Evolutionary conservation across 225 moss, liverwort and hornwort genomes (phyloP).

Genomic region (Bryoerythrophyllum caledonicum): DNA sequence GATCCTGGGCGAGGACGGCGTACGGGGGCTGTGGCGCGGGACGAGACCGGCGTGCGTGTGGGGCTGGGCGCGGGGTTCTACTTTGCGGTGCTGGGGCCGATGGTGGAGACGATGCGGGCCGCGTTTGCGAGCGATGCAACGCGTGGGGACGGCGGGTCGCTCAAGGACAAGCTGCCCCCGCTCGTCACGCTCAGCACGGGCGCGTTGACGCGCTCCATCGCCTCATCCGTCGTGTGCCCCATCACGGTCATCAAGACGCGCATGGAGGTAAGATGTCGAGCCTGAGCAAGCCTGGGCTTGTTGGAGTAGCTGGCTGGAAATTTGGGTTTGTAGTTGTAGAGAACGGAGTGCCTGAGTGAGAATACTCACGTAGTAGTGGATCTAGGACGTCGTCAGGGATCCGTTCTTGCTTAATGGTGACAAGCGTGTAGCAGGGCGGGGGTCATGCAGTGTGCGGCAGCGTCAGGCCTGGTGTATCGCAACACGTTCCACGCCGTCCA

Average conservation of each 20-base stretch:
- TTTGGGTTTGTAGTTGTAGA: conserved; percentile 7
- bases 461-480: conserved; percentile 76
- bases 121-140: conserved; percentile 34
- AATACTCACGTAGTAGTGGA: conserved; percentile 46
- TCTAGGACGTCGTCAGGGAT: conserved; percentile 59
- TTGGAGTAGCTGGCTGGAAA: no score
- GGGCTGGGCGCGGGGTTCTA: conserved; percentile 93
- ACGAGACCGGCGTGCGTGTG: conserved; percentile 92
- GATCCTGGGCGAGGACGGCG: conserved; percentile 70
- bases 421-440: conserved; percentile 68
- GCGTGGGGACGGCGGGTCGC: conserved; percentile 34
- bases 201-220: conserved; percentile 72
- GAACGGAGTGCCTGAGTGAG: conserved; percentile 4
- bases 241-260: conserved; percentile 97
- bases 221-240: conserved; percentile 78
- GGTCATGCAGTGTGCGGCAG: conserved; percentile 93
- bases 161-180: conserved; percentile 73
- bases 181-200: conserved; percentile 79
- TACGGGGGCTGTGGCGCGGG: conserved; percentile 84
- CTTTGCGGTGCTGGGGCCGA: conserved; percentile 79
- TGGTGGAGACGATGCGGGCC: conserved; percentile 70
- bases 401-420: conserved; percentile 61
- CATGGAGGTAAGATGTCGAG: conserved; percentile 75
- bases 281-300: neutral
- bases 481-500: conserved; percentile 78